Evolutionary conservation across 768 basidiomycete species (phyloP).

Genomic region (Daedalea quercina): DNA sequence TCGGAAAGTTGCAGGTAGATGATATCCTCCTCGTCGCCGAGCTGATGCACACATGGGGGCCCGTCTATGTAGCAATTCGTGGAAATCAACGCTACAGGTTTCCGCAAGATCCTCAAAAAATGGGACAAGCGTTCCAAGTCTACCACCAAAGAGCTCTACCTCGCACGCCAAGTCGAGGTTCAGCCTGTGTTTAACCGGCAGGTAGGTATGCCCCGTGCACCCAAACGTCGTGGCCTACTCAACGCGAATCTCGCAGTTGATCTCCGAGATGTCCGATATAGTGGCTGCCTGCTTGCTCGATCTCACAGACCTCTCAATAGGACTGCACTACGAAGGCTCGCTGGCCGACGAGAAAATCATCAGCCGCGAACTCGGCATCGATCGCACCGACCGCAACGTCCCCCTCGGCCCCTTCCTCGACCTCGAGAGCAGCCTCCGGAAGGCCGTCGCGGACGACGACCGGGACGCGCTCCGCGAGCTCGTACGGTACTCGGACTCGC

Average conservation of each 20-base stretch:
- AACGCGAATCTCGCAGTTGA: conserved; percentile 49
- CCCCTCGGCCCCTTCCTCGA: conserved; percentile 77
- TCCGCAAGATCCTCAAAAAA: conserved; percentile 96
- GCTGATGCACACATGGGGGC: conserved; percentile 10
- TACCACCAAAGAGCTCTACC: conserved; percentile 93
- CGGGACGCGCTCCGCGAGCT: conserved; percentile 58
- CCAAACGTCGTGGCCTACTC: not conserved
- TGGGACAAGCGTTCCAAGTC: conserved; percentile 97
- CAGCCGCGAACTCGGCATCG: conserved; percentile 61
- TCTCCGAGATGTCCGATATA: conserved; percentile 91
- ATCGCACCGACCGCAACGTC: conserved; percentile 35
- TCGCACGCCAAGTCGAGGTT: conserved; percentile 95
- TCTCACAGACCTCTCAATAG: conserved; percentile 68
- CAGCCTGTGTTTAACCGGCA: conserved; percentile 97
- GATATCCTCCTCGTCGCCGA: conserved; percentile 4
- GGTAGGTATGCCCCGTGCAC: conserved; percentile 32
- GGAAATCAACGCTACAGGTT: conserved; percentile 95
- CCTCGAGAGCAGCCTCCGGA: conserved; percentile 81
- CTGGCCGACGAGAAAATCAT: conserved; percentile 67
- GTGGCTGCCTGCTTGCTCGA: conserved; percentile 80
- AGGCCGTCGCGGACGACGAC: conserved; percentile 63
- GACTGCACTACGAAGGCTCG: conserved; percentile 72
- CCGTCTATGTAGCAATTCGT: conserved; percentile 73
- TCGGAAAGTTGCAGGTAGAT: conserved; percentile 87
- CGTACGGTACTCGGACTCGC: conserved; percentile 60